Base-by-base conservation (phyloP, 495 filamentous ascomycete genomes). In the Acidomyces sp. region DNA sequence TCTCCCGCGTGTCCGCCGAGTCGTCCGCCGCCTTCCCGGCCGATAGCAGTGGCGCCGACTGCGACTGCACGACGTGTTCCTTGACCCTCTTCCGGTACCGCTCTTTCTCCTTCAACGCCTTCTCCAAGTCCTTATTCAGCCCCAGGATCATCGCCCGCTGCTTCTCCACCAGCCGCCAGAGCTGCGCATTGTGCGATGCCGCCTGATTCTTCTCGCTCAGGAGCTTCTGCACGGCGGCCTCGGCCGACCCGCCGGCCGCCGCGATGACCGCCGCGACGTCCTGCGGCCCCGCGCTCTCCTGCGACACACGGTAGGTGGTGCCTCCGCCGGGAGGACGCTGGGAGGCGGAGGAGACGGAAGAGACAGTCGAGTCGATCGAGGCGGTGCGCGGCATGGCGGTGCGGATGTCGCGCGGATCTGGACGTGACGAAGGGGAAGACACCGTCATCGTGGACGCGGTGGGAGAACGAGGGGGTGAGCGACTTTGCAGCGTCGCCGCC, bases 161-260 rank as follows among this genome's bases (percentile, higher is more conserved):
- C 60, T 97, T 96, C 58, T 96, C 86, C 19, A 97, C 86, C 34
- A 97, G 62, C 38, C 83, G 77, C 90, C 90, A 97, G 45, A 97
- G 62, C 58, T 96, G 88, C 12, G 80, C 67, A 58, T 96, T 96
- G 50, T 94, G 90, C 42, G 84, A 77, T 5, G 82, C 72, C 25
- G 83, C 77, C 18, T 82, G 79, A 41, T 86, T 77, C 60, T 95
- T 96, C 54, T 96, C 88, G 54, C 83, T 90, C 32, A 94, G 59
- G 43, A 97, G 66, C 54, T 86, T 80, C 52, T 84, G 73, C 44
- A 97, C 84, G 9, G 90, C 79, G 40, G 82, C 82, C 54, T 97
- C 90, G 31, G 86, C 66, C 28, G 86, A 93, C n/a, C n/a, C n/a
- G 15, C 92, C 90, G 29, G 88, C 88, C 37, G 85, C 74, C 46